phyloP scores from a whole-genome alignment of 129 eudicot species.

The Helianthus tuberosus region DNA sequence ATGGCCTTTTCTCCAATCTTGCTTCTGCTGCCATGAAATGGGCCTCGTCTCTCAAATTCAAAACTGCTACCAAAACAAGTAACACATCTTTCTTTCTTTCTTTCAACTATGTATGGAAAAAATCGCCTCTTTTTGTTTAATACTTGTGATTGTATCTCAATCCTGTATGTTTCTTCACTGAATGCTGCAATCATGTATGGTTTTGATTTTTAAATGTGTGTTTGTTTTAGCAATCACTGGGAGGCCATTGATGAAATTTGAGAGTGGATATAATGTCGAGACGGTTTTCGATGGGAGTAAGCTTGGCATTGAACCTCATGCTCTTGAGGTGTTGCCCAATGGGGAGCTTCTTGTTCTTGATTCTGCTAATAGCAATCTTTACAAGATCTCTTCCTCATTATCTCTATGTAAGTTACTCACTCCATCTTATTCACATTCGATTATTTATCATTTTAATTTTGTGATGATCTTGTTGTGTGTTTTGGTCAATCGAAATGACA shows the following conservation, averaged over 20 bases:
- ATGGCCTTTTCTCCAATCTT: conserved; percentile 77
- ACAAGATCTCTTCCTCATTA: conserved; percentile 90
- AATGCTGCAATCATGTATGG: neutral
- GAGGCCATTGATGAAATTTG: conserved; percentile 94
- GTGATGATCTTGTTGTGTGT: neutral
- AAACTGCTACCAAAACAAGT: conserved; percentile 84
- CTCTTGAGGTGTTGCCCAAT: conserved; percentile 73
- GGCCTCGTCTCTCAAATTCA: conserved; percentile 72
- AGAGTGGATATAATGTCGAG: conserved; percentile 90
- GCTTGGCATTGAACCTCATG: conserved; percentile 96
- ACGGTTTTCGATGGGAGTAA: conserved; percentile 99
- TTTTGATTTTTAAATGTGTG: neutral
- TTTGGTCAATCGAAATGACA: neutral
- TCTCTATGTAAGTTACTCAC: conserved; percentile 66
- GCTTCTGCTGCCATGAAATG: conserved; percentile 74
- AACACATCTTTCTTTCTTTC: conserved; percentile 33
- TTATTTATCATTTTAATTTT: neutral
- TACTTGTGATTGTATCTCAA: too few relatives aligned
- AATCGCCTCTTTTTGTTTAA: neutral
- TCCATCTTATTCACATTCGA: neutral
- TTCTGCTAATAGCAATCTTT: conserved; percentile 90
- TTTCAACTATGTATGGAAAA: neutral
- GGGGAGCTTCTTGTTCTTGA: conserved; percentile 95
- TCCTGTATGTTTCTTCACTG: too few relatives aligned
- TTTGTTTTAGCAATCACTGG: conserved; percentile 59